Base-by-base conservation (phyloP, 108 stramenopile species). In the Cyclotella choctawhatcheeana region DNA sequence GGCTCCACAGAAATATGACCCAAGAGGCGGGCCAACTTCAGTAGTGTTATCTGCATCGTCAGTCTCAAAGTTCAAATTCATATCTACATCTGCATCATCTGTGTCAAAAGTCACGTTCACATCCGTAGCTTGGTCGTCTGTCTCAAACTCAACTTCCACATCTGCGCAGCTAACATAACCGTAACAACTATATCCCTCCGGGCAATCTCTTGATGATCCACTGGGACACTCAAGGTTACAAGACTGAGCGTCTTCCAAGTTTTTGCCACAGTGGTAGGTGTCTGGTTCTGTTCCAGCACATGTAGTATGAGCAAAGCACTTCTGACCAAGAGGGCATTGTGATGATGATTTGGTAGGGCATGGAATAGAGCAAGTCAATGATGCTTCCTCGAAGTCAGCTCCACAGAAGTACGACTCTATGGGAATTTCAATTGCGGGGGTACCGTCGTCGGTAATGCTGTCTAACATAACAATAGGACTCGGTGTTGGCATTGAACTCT, bases 231-330 rank as follows among this genome's bases (percentile, higher is more conserved):
- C 85, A 14, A 55, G 65, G 16, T 31, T 55, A 66, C 91, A 92
- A 55, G 68, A 31, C 0, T 84, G 27, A 5, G 91, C 91, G 71
- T 92, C 85, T 69, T 89, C 85, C 80, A 87, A 87, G 58, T 84
- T 75, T 2, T 43, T 76, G 35, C 89, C 92, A 44, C 92, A 93
- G 64, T 79, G 89, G 71, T 89, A 90, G 16, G 53, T 53, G 20
- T 31, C 24, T 58, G 67, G 45, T 30, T 67, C 24, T n/a, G 33
- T 69, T 35, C 71, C 79, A 40, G 47, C 2, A 26, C 79, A 80
- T 22, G 79, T 59, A 13, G 79, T 80, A 63, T 73, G 72, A 30
- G 58, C 71, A 51, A 59, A 64, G 25, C 79, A 80, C 43, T 64
- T 62, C 60, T 80, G 58, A 31, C 32, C 43, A 5, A 54, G 43